Base-by-base conservation (phyloP, 2,329 filamentous ascomycete genomes). In the Verticillium zaregamsianum region DNA sequence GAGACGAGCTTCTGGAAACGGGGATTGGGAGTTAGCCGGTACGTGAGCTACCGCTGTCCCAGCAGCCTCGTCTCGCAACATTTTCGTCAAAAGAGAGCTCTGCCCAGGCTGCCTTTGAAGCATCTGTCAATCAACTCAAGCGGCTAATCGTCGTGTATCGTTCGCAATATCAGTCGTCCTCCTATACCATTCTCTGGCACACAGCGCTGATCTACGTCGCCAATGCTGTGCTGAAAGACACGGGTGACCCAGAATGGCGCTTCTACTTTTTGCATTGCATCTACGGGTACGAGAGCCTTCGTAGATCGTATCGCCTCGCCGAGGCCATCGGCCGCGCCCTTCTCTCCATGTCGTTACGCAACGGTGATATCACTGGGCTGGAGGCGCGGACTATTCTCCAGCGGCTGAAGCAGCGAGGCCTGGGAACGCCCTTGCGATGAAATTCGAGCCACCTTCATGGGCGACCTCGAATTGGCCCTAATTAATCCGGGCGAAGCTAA, bases 141-240 rank as follows among this genome's bases (percentile, higher is more conserved):
- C 69, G 70, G 9, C 69, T 78, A 1, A 66, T 79, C 3, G 60
- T 77, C 23, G 66, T 71, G 14, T 78, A 76, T 61, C 72, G 75
- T n/a, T 67, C 68, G 20, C 68, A 68, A 2, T 70, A 76, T 55
- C 59, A 64, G 8, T 71, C 70, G 11, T 75, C 76, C 2, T 66
- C 69, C 0, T 76, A 73, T 59, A 73, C 73, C 2, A 71, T 79
- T 7, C 66, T 78, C 2, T 80, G 76, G 75, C 74, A 79, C 56
- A 77, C 69, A 2, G 75, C 73, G 2, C 65, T 79, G 28, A 71
- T 75, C 2, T 78, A 77, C 35, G 68, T 79, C 0, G 68, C 72
- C 5, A 79, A 79, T 35, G 74, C 73, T 3, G 70, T 78, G 12
- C 64, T 78, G 0, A 66, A 68, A 15, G 66, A 69, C 9, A 68